Evolutionary conservation across 352 stramenopile genomes (phyloP), one percentile per base, ranked within the genome.

Genomic region (Phytophthora vignae): DNA sequence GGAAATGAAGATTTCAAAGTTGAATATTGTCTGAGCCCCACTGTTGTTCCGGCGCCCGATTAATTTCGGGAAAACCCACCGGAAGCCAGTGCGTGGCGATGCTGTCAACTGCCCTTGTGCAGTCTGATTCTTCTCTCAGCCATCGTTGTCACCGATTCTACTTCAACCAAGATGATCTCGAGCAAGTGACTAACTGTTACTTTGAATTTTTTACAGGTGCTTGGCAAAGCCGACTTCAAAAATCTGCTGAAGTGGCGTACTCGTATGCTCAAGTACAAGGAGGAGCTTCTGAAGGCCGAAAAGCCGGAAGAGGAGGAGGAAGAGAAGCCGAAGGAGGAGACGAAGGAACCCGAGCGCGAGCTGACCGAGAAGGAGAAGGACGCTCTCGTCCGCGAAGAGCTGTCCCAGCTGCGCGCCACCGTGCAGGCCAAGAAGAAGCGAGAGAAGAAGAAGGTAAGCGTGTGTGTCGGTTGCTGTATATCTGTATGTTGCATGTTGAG

Each of bases 211-310:
- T 25, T 55, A 27, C 75, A 96, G 90, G 90, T 99, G 9, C 86
- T 99, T 14, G 98, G 98, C 55, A 99, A 99, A 59, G 76, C 81
- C 7, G 98, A 99, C 67, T 99, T 99, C 64, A 99, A 99, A 78
- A 82, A 81, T 25, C 71, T 99, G 21, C 78, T 99, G 11, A 98
- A 96, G 59, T 99, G 98, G 98, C 90, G 98, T 19, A 81, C 97
- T 6, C 97, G 98, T 38, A 98, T 99, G 88, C 71, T 82, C 6
- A 90, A 90, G 63, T 95, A 94, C 81, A 94, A 94, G 59, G 81
- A 92, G 2, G 88, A 95, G 50, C 80, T 96, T 6, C 50, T 95
- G 2, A 94, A 94, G 74, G 84, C 83, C 2, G 64, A 89, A 1
- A 79, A 79, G 0, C 77, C 81, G 1, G 81, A 92, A 15, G 77